Evolutionary conservation across 805 yeast genomes (phyloP), one percentile per base, ranked within the genome.

Genomic region (Kluyveromyces siamensis): DNA sequence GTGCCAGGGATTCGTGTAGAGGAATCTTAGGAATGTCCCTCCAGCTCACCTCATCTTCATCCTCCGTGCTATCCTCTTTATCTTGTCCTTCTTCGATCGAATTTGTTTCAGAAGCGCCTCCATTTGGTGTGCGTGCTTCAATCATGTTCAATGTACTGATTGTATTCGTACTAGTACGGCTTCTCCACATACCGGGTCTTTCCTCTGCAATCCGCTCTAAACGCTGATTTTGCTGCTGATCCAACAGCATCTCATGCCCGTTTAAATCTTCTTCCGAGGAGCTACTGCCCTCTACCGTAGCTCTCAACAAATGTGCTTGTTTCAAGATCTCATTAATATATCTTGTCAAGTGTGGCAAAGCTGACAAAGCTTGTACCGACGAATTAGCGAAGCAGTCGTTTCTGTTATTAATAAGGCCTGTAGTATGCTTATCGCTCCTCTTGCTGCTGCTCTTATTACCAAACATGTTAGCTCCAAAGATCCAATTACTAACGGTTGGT

Each of bases 351-450:
- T 75, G 74, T 0, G 86, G 82, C 16, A 83, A 61, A 0, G 88
- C 68, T 16, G 83, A 76, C 48, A 85, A 73, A 0, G 90, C 93
- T 63, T 91, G 99, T 17, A 93, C 60, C 1, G 90, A 81, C 8
- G 95, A 79, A 60, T 93, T 91, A 52, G 96, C 96, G 69, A 87
- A 91, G 65, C 99, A 91, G 63, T 89, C 96, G 55, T 87, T 87
- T 51, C 90, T 77, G 53, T 82, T 72, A 64, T 91, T 93, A 55
- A 82, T 74, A 41, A 91, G 70, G 2, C 97, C 97, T 0, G 93
- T 87, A 10, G 96, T 84, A 58, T 79, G 72, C 54, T 77, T 82
- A 55, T 84, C 91, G 8, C 84, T 81, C 60, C 93, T 70, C 48
- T 74, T 76, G 44, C 55, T 53, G 16, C 50, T 48, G 10, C 55